Evolutionary conservation across 2,329 filamentous ascomycete genomes (phyloP).

Genomic region (Zarea fungicola): DNA sequence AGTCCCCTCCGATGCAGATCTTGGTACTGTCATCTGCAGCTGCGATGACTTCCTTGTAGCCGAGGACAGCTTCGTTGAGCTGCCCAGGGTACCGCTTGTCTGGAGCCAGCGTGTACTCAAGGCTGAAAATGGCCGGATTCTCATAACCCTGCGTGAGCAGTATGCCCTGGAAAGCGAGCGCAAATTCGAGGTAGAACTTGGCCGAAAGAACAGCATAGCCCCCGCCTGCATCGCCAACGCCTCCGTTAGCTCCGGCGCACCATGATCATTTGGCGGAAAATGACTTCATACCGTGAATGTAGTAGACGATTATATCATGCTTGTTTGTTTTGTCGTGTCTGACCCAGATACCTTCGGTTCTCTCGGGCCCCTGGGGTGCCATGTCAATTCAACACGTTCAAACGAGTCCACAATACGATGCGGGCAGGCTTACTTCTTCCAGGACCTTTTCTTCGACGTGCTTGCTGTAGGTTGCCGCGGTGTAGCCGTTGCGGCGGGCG

Average conservation of each 20-base stretch:
- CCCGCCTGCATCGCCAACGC: conserved; percentile 48
- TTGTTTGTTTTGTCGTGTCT: conserved; percentile 51
- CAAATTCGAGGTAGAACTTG: conserved; percentile 81
- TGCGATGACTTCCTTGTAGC: conserved; percentile 65
- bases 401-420: no score
- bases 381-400: no score
- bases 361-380: conserved; percentile 35
- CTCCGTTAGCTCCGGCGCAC: neutral
- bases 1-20: conserved; percentile 72
- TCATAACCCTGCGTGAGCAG: conserved; percentile 59
- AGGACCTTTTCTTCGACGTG: conserved; percentile 5
- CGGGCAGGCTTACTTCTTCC: conserved; percentile 11
- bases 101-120: conserved; percentile 77
- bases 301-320: conserved; percentile 77
- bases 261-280: no score
- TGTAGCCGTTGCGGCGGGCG: conserved; percentile 6
- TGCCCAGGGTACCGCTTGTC: conserved; percentile 69
- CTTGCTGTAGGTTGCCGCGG: neutral
- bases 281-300: conserved; percentile 60
- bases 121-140: conserved; percentile 72
- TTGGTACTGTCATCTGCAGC: conserved; percentile 52
- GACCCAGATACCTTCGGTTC: conserved; percentile 64
- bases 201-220: conserved; percentile 79
- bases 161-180: conserved; percentile 65
- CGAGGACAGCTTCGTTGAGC: conserved; percentile 62